Evolutionary conservation across 306 rosid species (phyloP).

Genomic region (Carpinus fangiana): DNA sequence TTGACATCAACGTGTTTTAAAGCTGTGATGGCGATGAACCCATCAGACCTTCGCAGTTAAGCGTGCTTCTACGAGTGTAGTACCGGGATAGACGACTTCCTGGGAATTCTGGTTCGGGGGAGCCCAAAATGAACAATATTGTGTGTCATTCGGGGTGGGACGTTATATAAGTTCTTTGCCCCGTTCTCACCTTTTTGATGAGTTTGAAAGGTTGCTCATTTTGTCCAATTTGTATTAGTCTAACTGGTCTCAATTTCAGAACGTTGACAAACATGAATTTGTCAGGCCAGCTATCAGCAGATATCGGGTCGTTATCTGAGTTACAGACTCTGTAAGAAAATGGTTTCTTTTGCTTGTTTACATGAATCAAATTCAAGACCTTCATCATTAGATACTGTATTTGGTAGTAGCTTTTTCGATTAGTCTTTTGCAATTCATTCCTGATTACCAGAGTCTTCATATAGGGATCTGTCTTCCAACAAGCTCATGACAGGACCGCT

Average conservation of each 20-base stretch:
- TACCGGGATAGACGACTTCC: no score
- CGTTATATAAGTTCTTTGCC: not conserved
- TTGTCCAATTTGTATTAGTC: not conserved
- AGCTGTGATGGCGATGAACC: no score
- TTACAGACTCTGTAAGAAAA: not conserved
- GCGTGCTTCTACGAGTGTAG: no score
- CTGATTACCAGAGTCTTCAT: not conserved
- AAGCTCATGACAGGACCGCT: not conserved
- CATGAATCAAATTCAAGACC: not conserved
- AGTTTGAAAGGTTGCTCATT: not conserved
- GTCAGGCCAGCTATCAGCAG: not conserved
- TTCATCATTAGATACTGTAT: not conserved
- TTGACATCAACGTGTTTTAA: no score
- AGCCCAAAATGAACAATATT: no score
- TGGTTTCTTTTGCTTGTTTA: not conserved
- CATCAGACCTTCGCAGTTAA: no score
- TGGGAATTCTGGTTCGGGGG: no score
- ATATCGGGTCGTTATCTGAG: not conserved
- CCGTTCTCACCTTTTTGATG: not conserved
- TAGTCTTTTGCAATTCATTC: not conserved
- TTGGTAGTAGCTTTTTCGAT: not conserved
- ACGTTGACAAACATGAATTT: not conserved
- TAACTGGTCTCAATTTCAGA: not conserved
- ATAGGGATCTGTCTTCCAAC: constrained; percentile 1
- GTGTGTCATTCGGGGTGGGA: no score